These are phyloP conservation scores for Candida odintsovae DNA, from an alignment of 805 yeast genomes.

Conservation along the genomic window DNA sequence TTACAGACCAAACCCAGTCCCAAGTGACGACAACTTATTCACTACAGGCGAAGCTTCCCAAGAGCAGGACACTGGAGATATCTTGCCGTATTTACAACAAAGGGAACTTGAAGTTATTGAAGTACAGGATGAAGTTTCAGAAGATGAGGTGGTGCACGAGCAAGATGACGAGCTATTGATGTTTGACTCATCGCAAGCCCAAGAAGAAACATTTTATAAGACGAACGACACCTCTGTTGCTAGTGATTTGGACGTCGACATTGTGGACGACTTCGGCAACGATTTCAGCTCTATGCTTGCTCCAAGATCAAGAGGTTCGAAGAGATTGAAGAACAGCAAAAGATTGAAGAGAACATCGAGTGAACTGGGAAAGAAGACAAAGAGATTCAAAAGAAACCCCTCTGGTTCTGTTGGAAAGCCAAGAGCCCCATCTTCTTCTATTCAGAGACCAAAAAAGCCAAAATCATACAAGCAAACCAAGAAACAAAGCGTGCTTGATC, in stretches of 20 bases:
- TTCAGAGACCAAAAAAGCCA: not conserved
- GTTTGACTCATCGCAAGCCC: not conserved
- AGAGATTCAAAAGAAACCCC: conserved; percentile 3
- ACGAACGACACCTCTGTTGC: not conserved
- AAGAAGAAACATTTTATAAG: not conserved
- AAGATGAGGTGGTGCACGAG: not conserved
- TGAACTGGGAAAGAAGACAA: not conserved
- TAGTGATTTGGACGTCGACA: conserved; percentile 2
- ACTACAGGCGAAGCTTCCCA: conserved; percentile 9
- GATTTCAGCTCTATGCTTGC: conserved; percentile 12
- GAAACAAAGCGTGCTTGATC: not conserved
- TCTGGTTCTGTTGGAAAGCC: not conserved
- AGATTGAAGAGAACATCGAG: not conserved
- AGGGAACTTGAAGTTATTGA: not conserved
- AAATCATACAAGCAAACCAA: not conserved
- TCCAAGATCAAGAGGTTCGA: not conserved
- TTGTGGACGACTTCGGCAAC: conserved; percentile 7
- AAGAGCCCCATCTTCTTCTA: not conserved
- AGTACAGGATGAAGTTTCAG: not conserved
- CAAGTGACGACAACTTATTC: conserved; percentile 1
- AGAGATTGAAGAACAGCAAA: not conserved
- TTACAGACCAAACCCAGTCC: not conserved
- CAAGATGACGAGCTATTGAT: conserved; percentile 3
- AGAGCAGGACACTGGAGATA: not conserved
- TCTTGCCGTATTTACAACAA: not conserved